Evolutionary conservation across 108 stramenopile species (phyloP).

Genomic region (Nitzschia sp.): DNA sequence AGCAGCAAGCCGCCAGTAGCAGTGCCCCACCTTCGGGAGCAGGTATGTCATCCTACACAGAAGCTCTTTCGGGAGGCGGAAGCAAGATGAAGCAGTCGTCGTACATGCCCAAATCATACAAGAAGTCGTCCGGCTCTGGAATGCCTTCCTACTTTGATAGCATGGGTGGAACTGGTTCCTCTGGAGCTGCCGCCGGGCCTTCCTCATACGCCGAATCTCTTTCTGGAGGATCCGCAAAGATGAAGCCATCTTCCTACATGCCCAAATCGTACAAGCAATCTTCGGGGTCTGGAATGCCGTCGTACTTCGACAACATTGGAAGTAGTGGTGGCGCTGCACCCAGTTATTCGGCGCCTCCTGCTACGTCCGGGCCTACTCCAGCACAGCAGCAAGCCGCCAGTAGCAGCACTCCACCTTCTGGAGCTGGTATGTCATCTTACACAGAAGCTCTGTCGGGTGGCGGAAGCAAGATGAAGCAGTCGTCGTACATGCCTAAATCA

Average conservation of each 20-base stretch:
- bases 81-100: not conserved
- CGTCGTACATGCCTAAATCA: constrained; percentile 1
- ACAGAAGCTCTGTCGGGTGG: not conserved
- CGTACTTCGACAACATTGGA: not conserved
- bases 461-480: not conserved
- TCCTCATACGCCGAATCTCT: not conserved
- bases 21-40: not conserved
- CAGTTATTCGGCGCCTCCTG: not conserved
- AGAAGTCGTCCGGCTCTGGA: not conserved
- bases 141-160: constrained; percentile 7
- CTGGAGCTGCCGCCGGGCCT: not conserved
- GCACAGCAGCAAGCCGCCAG: not conserved
- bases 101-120: constrained; percentile 5
- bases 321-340: not conserved
- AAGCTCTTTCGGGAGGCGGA: not conserved
- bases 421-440: not conserved
- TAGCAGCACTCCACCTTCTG: not conserved
- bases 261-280: constrained; percentile 4
- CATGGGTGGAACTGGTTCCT: not conserved
- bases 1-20: not conserved
- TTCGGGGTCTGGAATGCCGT: not conserved
- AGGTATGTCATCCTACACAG: not conserved
- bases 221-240: not conserved
- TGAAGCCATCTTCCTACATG: constrained; percentile 3
- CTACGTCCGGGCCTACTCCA: not conserved